Percentiles rank a stretch among this genome's conserved stretches.
Evolutionary conservation across 352 stramenopile species (phyloP).

Genomic region (Saprolegnia parasitica): DNA sequence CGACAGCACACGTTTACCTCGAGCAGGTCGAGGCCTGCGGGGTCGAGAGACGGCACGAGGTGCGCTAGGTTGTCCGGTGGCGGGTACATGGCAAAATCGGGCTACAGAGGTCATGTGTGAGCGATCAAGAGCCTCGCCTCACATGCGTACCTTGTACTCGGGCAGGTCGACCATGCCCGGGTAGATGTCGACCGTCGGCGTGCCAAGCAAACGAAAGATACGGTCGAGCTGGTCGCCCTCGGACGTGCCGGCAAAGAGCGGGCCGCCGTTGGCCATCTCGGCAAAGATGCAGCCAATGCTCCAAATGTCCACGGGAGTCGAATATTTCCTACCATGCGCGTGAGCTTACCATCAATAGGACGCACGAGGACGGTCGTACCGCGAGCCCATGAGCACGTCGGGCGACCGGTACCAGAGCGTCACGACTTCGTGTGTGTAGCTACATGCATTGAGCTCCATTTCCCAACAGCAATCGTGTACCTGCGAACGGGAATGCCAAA

Average conservation of each 20-base stretch:
- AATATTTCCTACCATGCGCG: conserved; percentile 88
- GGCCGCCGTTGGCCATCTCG: conserved; percentile 90
- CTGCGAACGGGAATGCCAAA: conserved; percentile 99
- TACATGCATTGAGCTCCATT: conserved; percentile 27
- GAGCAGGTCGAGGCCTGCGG: conserved; percentile 89
- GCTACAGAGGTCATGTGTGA: conserved; percentile 35
- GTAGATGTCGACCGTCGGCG: conserved; percentile 92
- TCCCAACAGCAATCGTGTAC: conserved; percentile 32
- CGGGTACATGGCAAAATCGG: conserved; percentile 90
- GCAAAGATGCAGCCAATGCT: conserved; percentile 98
- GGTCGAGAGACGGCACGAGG: conserved; percentile 89
- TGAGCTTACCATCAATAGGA: conserved; percentile 12
- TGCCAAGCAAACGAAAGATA: conserved; percentile 97
- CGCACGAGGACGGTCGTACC: conserved; percentile 37
- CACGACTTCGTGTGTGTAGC: conserved; percentile 99
- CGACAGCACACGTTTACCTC: conserved; percentile 75
- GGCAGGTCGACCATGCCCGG: conserved; percentile 95
- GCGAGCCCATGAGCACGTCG: conserved; percentile 96
- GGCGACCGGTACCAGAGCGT: conserved; percentile 99
- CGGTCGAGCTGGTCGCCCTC: conserved; percentile 96
- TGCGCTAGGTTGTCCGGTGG: conserved; percentile 80
- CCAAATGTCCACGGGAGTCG: conserved; percentile 99
- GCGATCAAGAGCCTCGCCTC: neutral
- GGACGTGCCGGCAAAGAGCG: conserved; percentile 95
- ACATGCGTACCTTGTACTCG: conserved; percentile 87